A percentile compares a stretch with the other conserved stretches of the same genome.
These are phyloP conservation scores for Phlyctochytrium planicorne DNA, from an alignment of 192 early-diverging fungal genomes.

Conservation along the genomic window DNA sequence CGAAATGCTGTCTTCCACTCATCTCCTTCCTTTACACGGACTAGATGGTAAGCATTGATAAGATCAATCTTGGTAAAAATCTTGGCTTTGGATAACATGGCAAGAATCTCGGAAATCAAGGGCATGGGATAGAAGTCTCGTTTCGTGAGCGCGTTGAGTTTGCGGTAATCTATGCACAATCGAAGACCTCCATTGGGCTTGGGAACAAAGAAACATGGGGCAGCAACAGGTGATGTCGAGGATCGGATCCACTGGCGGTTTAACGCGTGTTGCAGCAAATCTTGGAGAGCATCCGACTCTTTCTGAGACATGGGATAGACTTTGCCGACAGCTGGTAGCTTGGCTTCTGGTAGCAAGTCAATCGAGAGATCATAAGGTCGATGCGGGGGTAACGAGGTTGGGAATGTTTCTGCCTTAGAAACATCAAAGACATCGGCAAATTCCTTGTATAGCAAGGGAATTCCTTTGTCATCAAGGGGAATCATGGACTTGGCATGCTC, in stretches of 20 bases:
- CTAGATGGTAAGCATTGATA: constrained; percentile 14
- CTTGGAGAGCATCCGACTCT: too few species aligned
- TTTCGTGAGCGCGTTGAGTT: neutral
- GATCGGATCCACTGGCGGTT: too few species aligned
- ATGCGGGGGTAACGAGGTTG: constrained; percentile 1
- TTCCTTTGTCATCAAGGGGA: neutral
- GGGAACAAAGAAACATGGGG: constrained; percentile 6
- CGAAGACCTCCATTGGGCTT: constrained; percentile 1
- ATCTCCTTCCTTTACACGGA: constrained; percentile 10
- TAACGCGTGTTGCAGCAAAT: too few species aligned
- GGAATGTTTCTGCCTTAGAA: neutral
- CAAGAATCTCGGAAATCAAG: constrained; percentile 25
- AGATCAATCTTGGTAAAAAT: constrained; percentile 30
- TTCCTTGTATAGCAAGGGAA: neutral
- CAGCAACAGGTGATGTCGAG: too few species aligned
- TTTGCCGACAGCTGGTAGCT: too few species aligned
- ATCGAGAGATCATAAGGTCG: neutral
- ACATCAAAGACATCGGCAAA: neutral
- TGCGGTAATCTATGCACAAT: constrained; percentile 4
- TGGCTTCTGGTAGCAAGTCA: neutral
- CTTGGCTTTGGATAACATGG: constrained; percentile 10
- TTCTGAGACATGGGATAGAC: too few species aligned
- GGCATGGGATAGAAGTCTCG: neutral
- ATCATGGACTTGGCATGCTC: neutral
- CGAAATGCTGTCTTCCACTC: constrained; percentile 24